phyloP scores from a whole-genome alignment of 1,284 basidiomycete genomes.

The Rhizoctonia solani region DNA sequence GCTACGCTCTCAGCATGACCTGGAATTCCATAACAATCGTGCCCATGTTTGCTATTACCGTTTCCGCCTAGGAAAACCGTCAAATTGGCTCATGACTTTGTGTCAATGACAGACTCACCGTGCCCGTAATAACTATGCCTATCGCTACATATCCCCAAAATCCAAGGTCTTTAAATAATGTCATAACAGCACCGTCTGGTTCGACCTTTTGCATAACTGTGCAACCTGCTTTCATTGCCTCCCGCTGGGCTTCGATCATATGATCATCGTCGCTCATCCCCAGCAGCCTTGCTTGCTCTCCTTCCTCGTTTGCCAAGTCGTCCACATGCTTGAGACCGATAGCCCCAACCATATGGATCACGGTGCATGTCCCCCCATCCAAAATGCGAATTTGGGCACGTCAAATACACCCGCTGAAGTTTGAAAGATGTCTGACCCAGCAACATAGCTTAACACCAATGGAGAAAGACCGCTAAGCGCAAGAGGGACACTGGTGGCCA shows the following conservation, averaged over 20 bases:
- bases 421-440: constrained; percentile 51
- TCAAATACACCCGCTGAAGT: constrained; percentile 64
- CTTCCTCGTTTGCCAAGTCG: neutral
- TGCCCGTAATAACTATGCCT: constrained; percentile 58
- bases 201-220: neutral
- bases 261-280: neutral
- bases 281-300: constrained; percentile 4
- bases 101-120: constrained; percentile 34
- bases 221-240: constrained; percentile 15
- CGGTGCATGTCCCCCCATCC: constrained; percentile 59
- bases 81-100: neutral
- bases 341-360: constrained; percentile 59
- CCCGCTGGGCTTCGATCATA: constrained; percentile 11
- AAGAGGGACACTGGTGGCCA: no score
- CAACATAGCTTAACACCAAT: no score
- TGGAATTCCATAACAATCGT: constrained; percentile 54
- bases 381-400: constrained; percentile 59
- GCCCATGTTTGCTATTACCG: constrained; percentile 78
- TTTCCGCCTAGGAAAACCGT: constrained; percentile 61
- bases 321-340: constrained; percentile 49
- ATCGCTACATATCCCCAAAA: constrained; percentile 61
- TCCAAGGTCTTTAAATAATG: constrained; percentile 56
- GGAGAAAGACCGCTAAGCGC: no score
- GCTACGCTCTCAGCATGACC: neutral
- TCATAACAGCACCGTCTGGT: neutral